Evolutionary conservation across 2,329 filamentous ascomycete species (phyloP).

Genomic region (Penicillium oxalicum): DNA sequence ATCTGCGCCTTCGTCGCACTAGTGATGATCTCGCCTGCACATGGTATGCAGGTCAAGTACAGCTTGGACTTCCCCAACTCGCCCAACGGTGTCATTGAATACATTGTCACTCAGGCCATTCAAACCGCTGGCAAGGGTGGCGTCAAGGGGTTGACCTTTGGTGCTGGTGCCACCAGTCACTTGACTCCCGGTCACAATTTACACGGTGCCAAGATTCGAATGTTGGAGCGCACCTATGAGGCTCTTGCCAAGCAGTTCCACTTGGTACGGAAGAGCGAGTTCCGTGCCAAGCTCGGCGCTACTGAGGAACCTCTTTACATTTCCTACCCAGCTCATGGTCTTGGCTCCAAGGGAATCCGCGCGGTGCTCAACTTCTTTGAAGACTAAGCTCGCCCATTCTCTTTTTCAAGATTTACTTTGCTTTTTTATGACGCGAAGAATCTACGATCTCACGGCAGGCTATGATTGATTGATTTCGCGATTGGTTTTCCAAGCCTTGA

Average conservation of each 20-base stretch:
- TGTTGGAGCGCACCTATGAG: constrained; percentile 76
- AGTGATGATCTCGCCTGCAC: constrained; percentile 69
- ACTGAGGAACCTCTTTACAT: constrained; percentile 81
- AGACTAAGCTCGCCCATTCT: constrained; percentile 35
- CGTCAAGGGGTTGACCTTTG: constrained; percentile 71
- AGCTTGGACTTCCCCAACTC: constrained; percentile 86
- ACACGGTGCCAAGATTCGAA: constrained; percentile 70
- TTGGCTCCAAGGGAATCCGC: constrained; percentile 73
- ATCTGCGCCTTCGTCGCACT: constrained; percentile 75
- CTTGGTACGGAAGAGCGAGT: constrained; percentile 77
- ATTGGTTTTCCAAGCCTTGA: neutral
- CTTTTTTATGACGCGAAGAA: neutral
- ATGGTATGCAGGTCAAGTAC: constrained; percentile 94
- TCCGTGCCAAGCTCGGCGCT: constrained; percentile 84
- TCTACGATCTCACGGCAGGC: constrained; percentile 9
- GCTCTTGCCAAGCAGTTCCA: constrained; percentile 75
- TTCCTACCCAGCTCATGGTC: constrained; percentile 78
- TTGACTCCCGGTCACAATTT: constrained; percentile 77
- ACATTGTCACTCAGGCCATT: constrained; percentile 68
- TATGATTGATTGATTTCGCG: neutral
- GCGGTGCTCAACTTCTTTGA: constrained; percentile 90
- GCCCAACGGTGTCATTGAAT: constrained; percentile 82
- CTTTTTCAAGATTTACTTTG: neutral
- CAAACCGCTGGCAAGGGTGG: constrained; percentile 55
- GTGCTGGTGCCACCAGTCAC: constrained; percentile 69